A percentile compares a stretch with the other conserved stretches of the same genome.
phyloP scores from a whole-genome alignment of 2,329 filamentous ascomycete genomes.

The Fusarium sp. region DNA sequence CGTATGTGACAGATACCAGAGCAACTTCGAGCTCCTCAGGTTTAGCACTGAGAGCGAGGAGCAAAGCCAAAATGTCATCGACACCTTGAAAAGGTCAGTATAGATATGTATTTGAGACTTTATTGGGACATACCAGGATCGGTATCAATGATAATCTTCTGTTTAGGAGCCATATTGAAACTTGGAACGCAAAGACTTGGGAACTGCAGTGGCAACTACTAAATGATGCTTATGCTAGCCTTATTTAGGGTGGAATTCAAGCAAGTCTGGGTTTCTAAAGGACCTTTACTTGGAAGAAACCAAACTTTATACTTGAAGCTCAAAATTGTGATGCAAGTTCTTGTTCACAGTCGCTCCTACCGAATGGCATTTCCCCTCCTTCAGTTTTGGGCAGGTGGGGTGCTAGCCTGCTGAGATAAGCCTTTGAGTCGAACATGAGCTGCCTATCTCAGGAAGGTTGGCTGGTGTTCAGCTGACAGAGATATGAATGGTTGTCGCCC shows the following conservation, averaged over 20 bases:
- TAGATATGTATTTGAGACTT: fast-evolving
- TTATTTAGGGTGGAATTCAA: not conserved
- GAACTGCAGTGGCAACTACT: not conserved
- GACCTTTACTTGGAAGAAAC: not conserved
- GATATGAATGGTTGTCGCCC: not conserved
- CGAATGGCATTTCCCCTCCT: conserved; percentile 40
- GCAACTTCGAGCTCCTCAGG: conserved; percentile 87
- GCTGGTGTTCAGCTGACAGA: not conserved
- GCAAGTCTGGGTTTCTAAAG: not conserved
- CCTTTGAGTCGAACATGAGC: conserved; percentile 8
- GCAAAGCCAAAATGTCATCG: conserved; percentile 89
- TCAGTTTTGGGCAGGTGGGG: conserved; percentile 42
- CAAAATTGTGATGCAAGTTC: conserved; percentile 6
- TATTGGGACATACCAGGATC: conserved; percentile 74
- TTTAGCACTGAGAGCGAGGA: conserved; percentile 84
- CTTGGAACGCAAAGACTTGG: not conserved
- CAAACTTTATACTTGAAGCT: conserved; percentile 3
- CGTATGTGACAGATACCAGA: conserved; percentile 90
- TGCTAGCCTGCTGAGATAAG: conserved; percentile 43
- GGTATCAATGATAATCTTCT: conserved; percentile 93
- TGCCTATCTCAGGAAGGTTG: conserved; percentile 1
- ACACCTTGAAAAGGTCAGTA: conserved; percentile 64
- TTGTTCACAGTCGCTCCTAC: conserved; percentile 4
- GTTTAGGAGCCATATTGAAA: conserved; percentile 68
- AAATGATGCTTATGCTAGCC: not conserved